A percentile compares a stretch with the other conserved stretches of the same genome.
phyloP scores from a whole-genome alignment of 1,284 basidiomycete species.

The Phlebopus sp. region DNA sequence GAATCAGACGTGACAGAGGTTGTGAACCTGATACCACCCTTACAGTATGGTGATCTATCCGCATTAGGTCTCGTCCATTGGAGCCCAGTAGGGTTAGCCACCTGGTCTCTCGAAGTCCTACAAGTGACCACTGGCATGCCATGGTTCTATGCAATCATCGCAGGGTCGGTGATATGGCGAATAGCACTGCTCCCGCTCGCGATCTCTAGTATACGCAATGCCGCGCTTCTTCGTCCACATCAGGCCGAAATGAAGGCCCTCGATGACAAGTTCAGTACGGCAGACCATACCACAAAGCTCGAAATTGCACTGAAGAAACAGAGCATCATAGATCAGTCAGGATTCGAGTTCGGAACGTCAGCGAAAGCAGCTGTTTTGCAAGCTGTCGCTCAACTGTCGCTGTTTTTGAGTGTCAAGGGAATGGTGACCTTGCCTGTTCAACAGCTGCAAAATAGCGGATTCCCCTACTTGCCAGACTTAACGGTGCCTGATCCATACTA shows the following conservation, averaged over 20 bases:
- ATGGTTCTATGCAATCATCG: constrained; percentile 85
- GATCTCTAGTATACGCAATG: constrained; percentile 63
- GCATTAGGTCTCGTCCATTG: constrained; percentile 68
- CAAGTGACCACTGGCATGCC: constrained; percentile 76
- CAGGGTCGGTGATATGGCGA: constrained; percentile 70
- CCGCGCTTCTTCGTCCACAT: constrained; percentile 67
- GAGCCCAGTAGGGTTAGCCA: constrained; percentile 56
- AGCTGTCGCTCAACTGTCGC: constrained; percentile 75
- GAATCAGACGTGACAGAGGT: constrained; percentile 22
- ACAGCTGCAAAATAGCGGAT: constrained; percentile 77
- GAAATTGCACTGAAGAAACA: constrained; percentile 57
- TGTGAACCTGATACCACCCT: constrained; percentile 38
- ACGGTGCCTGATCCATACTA: constrained; percentile 78
- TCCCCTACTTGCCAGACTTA: constrained; percentile 76
- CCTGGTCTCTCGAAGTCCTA: constrained; percentile 71
- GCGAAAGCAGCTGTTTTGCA: constrained; percentile 68
- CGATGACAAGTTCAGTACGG: constrained; percentile 45
- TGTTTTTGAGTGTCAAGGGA: constrained; percentile 82
- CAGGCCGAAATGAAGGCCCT: constrained; percentile 56
- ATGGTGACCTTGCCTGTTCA: constrained; percentile 72
- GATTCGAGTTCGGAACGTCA: constrained; percentile 62
- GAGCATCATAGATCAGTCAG: constrained; percentile 66
- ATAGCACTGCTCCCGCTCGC: constrained; percentile 68
- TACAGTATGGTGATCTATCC: constrained; percentile 79
- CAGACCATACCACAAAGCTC: constrained; percentile 46